Base-by-base conservation (phyloP, 2,329 filamentous ascomycete genomes). In the Tolypocladium paradoxum region DNA sequence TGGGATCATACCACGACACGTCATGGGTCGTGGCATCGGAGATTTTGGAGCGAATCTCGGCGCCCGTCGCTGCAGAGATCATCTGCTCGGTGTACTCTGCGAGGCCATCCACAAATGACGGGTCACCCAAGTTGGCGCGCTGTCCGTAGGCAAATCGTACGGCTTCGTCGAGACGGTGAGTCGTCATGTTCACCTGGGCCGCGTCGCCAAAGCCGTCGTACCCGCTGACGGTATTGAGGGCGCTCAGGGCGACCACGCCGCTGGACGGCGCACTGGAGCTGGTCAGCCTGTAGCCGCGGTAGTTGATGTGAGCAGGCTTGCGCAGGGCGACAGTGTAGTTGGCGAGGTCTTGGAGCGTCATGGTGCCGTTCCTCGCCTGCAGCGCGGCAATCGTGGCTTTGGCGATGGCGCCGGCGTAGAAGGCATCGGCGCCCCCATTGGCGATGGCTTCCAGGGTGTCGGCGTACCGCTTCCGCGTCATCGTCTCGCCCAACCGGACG, bases 161-260 rank as follows among this genome's bases (percentile, higher is more conserved):
- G 1, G 88, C 85, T 72, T 96, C 90, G 57, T 92, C 84, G n/a
- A 95, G 71, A 0, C 85, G 76, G 64, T 96, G 90, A 0, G 86
- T 88, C 38, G 83, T 88, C 0, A 89, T 64, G 57, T 78, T 77
- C 48, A 73, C 71, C 2, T 73, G 69, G 1, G 72, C 69, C 1
- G 76, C 69, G 14, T 81, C 70, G 20, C 81, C 83, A 48, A 92
- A 83, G 24, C 74, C 75, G 0, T 79, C 70, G 62, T 90, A 95
- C 0, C 87, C 87, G 56, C 84, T 78, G 43, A 92, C 70, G 27
- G 85, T 87, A 54, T 93, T 95, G 60, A 95, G 69, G 0, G 82
- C 78, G n/a, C 81, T 82, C 55, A 91, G 70, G 0, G 83, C 84
- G 0, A 95, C 86, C 2, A 77, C 75, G 4, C 90, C 90, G 46